Base-by-base conservation (phyloP, 106 monocot species). In the Phalaenopsis aphrodite region DNA sequence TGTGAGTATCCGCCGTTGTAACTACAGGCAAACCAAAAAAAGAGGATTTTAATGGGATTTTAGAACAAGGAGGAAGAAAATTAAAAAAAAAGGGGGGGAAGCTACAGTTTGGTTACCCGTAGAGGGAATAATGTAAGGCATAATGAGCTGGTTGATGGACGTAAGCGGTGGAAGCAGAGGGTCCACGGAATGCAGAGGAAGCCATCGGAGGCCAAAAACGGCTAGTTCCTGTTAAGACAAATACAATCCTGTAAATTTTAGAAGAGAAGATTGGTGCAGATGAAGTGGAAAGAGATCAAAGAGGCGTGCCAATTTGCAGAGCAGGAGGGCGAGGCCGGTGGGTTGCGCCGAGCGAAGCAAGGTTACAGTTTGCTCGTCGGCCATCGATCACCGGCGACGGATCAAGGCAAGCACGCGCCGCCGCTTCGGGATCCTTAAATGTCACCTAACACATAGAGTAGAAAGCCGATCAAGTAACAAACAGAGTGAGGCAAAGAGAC, bases 331-430 rank as follows among this genome's bases (percentile, higher is more conserved):
- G 79, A 37, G 77, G 64, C 2, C 79, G 79, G 19, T 85, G 85
- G 10, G 81, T 30, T 15, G 92, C 83, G 14, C 93, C 91, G 55
- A 89, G 82, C 15, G 85, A 80, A 0, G 93, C 93, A 9, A 93
- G 82, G 78, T 93, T 93, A 78, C 93, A 93, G 77, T 93, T 93
- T 41, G 93, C 87, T 76, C 89, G 77, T 82, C 93, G 68, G 2
- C 93, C 93, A 41, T 93, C 93, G 73, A 93, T 93, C 81, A 93
- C 87, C 42, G 93, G 93, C 3, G 80, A 80, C 6, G 89, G 87
- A 39, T 93, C 89, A 30, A 83, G 77, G 84, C 90, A 93, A 12
- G 93, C 91, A 76, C 89, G 85, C 78, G 49, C 78, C 39, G 93
- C 91, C 1, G 93, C 79, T 3, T 93, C 89, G 1, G 87, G 80